A percentile compares a stretch with the other conserved stretches of the same genome.
These are phyloP conservation scores for Kingdonia uniflora DNA, from an alignment of 164 flowering plant genomes.

Conservation along the genomic window DNA sequence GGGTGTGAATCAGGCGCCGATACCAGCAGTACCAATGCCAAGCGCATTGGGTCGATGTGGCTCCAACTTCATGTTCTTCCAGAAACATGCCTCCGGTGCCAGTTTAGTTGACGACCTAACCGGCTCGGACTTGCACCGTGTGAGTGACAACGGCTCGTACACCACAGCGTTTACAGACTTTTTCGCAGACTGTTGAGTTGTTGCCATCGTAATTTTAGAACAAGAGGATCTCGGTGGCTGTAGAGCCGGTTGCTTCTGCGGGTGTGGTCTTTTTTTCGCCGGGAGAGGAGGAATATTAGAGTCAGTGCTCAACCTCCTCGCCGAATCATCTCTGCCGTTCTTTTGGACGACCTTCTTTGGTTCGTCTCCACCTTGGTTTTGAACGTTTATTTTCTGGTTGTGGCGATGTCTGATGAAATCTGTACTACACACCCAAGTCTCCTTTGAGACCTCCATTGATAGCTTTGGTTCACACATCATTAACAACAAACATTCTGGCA, in stretches of 20 bases:
- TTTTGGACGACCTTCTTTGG: conserved; percentile 9
- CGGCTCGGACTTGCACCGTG: conserved; percentile 98
- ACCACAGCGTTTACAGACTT: conserved; percentile 45
- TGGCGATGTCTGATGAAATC: conserved; percentile 62
- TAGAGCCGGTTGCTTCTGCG: conserved; percentile 1
- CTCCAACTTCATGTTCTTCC: conserved; percentile 75
- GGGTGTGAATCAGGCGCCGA: conserved; percentile 33
- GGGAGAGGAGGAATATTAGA: conserved; percentile 12
- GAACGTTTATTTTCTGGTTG: neutral
- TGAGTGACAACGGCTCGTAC: conserved; percentile 74
- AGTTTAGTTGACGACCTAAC: conserved; percentile 60
- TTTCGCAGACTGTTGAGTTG: conserved; percentile 57
- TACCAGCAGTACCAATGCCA: conserved; percentile 63
- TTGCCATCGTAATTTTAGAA: conserved; percentile 47
- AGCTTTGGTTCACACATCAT: conserved; percentile 98
- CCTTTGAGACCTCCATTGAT: conserved; percentile 95
- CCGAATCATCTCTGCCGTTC: conserved; percentile 18
- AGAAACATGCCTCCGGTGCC: conserved; percentile 57
- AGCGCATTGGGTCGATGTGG: conserved; percentile 37
- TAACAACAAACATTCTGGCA: conserved; percentile 78
- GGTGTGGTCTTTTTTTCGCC: conserved; percentile 1
- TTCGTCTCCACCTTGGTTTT: neutral
- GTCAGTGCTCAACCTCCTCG: conserved; percentile 30
- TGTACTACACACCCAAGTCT: conserved; percentile 87
- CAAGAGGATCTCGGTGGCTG: conserved; percentile 56